Base-by-base conservation (phyloP, 2,329 filamentous ascomycete species). In the Lachnellula arida region DNA sequence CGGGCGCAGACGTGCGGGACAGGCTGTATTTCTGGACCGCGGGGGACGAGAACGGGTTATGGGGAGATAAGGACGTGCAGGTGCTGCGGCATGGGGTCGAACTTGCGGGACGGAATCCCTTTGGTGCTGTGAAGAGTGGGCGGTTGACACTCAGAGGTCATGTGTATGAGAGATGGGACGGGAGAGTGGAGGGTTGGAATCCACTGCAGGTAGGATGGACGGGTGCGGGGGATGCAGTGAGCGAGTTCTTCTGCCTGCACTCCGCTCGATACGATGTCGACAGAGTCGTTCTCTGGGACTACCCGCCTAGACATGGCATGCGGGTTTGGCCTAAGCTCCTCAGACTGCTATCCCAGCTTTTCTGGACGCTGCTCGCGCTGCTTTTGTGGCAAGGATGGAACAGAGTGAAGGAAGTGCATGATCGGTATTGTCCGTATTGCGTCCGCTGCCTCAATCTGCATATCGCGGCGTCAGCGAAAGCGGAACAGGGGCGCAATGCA, bases 161-260 rank as follows among this genome's bases (percentile, higher is more conserved):
- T n/a, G 46, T 48, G 3, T 55, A 51, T 42, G 35, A 47, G 22
- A 47, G 49, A 42, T 55, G 48, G 48, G 53, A 55, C 28, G 19
- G 37, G 19, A 42, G 53, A 28, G 28, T 35, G 3, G 22, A 44
- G 25, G 42, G 46, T 7, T 25, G 42, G 4, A 7, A 43, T 37
- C 12, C 48, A 42, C 15, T 14, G 19, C n/a, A 47, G 15, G 32
- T 39, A 12, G 51, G 53, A 34, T 51, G 32, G 9, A 5, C 32
- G 12, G 35, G 35, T 12, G 11, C 15, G 11, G 35, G 35, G 11
- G 9, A 37, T n/a, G 35, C 9, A 12, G 11, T 37, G 35, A 37
- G 35, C 35, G 9, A 37, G 15, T 19, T 37, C 42, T 47, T 47
- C 40, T 25, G 23, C 23, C 23, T 25, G 19, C 19, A 19, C 19